These are phyloP conservation scores for Trichophyton benhamiae DNA, from an alignment of 2,329 filamentous ascomycete species.

Conservation along the genomic window DNA sequence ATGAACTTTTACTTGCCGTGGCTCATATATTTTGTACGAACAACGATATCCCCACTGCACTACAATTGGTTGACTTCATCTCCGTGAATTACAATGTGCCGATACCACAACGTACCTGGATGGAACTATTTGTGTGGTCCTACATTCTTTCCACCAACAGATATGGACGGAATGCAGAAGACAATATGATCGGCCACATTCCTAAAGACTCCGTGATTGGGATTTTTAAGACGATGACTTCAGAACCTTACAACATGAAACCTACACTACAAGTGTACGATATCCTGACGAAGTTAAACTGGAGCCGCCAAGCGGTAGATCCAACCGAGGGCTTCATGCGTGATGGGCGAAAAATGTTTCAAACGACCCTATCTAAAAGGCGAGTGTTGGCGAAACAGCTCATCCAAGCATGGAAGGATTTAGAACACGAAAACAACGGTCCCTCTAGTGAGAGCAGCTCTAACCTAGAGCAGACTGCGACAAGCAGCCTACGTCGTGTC, in stretches of 20 bases:
- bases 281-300: conserved; percentile 22
- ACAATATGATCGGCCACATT: conserved; percentile 24
- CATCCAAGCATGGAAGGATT: background rate
- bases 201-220: conserved; percentile 35
- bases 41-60: conserved; percentile 47
- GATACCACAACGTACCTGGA: conserved; percentile 51
- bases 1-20: conserved; percentile 50
- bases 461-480: no score
- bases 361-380: conserved; percentile 20
- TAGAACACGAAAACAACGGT: background rate
- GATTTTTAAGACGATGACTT: conserved; percentile 50
- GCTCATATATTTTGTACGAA: conserved; percentile 58
- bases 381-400: conserved; percentile 8
- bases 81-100: conserved; percentile 47
- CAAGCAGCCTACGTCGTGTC: background rate
- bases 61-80: conserved; percentile 50
- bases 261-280: conserved; percentile 47
- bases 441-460: background rate
- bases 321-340: conserved; percentile 20
- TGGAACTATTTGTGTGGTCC: conserved; percentile 54
- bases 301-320: conserved; percentile 13
- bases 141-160: conserved; percentile 43
- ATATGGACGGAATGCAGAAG: conserved; percentile 22
- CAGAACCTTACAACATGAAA: conserved; percentile 43
- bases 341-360: conserved; percentile 22